Conservation (phyloP, 2,329 filamentous ascomycete genomes). For the Fusarium fujikuroi region DNA sequence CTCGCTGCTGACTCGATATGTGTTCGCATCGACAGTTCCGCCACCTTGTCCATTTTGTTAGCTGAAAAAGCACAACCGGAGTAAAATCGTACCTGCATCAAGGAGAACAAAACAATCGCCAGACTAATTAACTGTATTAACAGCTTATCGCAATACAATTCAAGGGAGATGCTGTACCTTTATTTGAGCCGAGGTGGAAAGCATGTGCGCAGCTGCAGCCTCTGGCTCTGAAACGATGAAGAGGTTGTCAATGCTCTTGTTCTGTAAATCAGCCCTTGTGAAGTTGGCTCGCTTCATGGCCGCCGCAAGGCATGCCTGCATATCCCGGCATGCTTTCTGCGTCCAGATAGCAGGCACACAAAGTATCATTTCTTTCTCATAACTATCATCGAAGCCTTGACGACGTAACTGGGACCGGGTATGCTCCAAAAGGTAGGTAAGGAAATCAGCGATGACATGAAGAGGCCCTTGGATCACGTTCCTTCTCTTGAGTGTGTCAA, state of each 20-base stretch:
- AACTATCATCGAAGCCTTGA: not conserved
- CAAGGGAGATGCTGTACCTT: fast-evolving
- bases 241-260: not conserved
- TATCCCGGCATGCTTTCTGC: not conserved
- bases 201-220: not conserved
- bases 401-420: not conserved
- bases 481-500: not conserved
- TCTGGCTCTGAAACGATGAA: slow-evolving; percentile 10
- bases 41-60: not conserved
- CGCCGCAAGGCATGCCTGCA: not conserved
- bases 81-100: not conserved
- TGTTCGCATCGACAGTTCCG: not conserved
- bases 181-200: not conserved
- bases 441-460: not conserved
- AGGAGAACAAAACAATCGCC: not conserved
- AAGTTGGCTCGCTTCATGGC: not conserved
- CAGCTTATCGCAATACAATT: fast-evolving
- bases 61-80: fast-evolving
- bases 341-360: not conserved
- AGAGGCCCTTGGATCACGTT: fast-evolving
- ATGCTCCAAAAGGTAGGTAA: not conserved
- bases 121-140: fast-evolving
- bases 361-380: not conserved
- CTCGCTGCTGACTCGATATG: not conserved
- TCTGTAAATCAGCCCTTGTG: not conserved